Evolutionary conservation across 495 filamentous ascomycete genomes (phyloP), one percentile per base, ranked within the genome.

Genomic region (Delitschia confertaspora): DNA sequence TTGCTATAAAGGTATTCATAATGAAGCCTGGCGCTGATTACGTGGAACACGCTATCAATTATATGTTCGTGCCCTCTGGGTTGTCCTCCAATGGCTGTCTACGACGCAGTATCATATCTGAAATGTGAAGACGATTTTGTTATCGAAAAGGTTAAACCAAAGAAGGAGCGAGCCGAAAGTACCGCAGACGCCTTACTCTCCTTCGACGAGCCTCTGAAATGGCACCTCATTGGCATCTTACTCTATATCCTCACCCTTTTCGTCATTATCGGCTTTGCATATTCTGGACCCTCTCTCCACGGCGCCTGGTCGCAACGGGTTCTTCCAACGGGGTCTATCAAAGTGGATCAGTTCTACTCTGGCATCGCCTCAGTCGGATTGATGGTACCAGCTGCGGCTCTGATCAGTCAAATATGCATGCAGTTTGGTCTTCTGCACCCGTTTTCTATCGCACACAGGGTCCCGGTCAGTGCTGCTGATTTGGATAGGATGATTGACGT

Each of bases 331-430:
- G 41, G 41, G 9, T 33, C 33, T 23, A 3, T 44, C 29, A 44
- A 34, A 21, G 41, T 44, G 7, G 41, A 44, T 21, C 41, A 44
- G 30, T 44, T 44, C 30, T 44, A 44, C 27, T 20, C 41, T 30
- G 41, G 41, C 16, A 13, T 34, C 26, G 41, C 41, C 10, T 44
- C 41, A 2, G 41, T 44, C 17, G 30, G 16, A 29, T 34, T 44
- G 10, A 18, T 44, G 7, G 41, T 44, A 9, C 41, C 41, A 18
- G 41, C 29, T 10, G 41, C 41, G 6, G 41, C 41, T 23, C 41
- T 44, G 3, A 34, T 44, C 18, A 23, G 30, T 24, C 41, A 34
- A 34, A 20, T 44, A 9, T 44, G 30, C 25, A 16, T 33, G 14
- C 29, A 44, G 19, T 44, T 44, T 31, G 41, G 41, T 9, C 18